These are phyloP conservation scores for Alternaria sp. DNA, from an alignment of 2,329 filamentous ascomycete species.

Conservation along the genomic window DNA sequence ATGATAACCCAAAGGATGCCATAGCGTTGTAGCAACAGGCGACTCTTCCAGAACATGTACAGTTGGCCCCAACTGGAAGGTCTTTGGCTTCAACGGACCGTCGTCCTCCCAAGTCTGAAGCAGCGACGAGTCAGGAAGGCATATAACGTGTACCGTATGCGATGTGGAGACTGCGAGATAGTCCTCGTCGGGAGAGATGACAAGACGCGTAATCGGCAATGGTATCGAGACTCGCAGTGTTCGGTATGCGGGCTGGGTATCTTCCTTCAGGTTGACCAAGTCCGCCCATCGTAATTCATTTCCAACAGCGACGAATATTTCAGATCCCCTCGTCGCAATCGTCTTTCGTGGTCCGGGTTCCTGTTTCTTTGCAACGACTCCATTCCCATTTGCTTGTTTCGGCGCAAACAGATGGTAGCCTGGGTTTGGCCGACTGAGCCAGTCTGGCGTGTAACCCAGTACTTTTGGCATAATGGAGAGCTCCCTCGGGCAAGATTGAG, in stretches of 20 bases:
- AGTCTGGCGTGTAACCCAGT: constrained; percentile 83
- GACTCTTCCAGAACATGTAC: constrained; percentile 88
- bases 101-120: constrained; percentile 71
- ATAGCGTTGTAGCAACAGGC: constrained; percentile 80
- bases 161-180: constrained; percentile 86
- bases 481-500: neutral
- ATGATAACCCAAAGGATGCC: constrained; percentile 89
- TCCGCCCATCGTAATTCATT: constrained; percentile 94
- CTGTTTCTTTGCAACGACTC: constrained; percentile 36
- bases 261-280: constrained; percentile 77
- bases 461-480: constrained; percentile 78
- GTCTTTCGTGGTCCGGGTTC: constrained; percentile 62
- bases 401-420: constrained; percentile 80
- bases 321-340: constrained; percentile 81
- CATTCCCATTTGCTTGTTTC: constrained; percentile 52
- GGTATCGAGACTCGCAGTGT: constrained; percentile 78
- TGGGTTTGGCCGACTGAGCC: constrained; percentile 80
- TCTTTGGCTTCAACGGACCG: constrained; percentile 78
- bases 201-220: constrained; percentile 82
- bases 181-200: constrained; percentile 81
- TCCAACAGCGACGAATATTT: constrained; percentile 87
- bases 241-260: constrained; percentile 39
- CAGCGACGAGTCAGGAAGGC: constrained; percentile 82
- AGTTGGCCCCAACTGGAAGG: constrained; percentile 90
- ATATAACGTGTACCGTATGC: constrained; percentile 85